A percentile compares a stretch with the other conserved stretches of the same genome.
phyloP scores from a whole-genome alignment of 768 basidiomycete genomes.

The Lactarius quietus region DNA sequence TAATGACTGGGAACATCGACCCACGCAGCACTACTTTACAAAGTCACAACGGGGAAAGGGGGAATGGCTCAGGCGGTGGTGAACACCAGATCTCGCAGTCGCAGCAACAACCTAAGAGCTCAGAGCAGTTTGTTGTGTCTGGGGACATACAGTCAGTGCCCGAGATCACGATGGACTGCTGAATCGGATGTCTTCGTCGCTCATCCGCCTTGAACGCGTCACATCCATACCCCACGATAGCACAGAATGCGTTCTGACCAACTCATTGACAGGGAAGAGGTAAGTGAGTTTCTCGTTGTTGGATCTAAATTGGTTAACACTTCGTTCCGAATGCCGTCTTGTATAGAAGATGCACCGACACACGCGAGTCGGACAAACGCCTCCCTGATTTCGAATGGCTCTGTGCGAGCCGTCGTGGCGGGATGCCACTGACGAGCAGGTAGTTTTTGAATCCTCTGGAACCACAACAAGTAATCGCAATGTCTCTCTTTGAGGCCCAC shows the following conservation, averaged over 20 bases:
- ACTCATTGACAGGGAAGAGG: not conserved
- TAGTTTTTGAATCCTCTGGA: too few species aligned
- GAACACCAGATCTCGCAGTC: not conserved
- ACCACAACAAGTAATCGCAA: too few species aligned
- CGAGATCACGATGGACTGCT: conserved; percentile 2
- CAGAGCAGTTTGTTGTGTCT: not conserved
- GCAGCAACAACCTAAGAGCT: not conserved
- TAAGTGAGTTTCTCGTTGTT: not conserved
- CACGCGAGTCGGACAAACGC: not conserved
- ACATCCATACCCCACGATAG: not conserved
- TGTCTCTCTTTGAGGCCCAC: not conserved
- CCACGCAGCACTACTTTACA: not conserved
- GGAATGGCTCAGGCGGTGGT: not conserved
- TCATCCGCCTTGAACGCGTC: not conserved
- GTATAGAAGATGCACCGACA: not conserved
- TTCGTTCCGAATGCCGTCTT: not conserved
- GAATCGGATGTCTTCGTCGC: not conserved
- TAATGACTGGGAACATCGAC: conserved; percentile 17
- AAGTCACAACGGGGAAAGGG: not conserved
- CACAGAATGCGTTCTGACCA: not conserved
- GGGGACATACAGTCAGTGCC: not conserved
- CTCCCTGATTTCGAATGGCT: not conserved
- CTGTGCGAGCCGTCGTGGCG: too few species aligned
- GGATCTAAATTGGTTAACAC: not conserved
- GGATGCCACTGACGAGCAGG: too few species aligned